phyloP scores from a whole-genome alignment of 1,284 basidiomycete species.

The Microbotryum silenes-acaulis region DNA sequence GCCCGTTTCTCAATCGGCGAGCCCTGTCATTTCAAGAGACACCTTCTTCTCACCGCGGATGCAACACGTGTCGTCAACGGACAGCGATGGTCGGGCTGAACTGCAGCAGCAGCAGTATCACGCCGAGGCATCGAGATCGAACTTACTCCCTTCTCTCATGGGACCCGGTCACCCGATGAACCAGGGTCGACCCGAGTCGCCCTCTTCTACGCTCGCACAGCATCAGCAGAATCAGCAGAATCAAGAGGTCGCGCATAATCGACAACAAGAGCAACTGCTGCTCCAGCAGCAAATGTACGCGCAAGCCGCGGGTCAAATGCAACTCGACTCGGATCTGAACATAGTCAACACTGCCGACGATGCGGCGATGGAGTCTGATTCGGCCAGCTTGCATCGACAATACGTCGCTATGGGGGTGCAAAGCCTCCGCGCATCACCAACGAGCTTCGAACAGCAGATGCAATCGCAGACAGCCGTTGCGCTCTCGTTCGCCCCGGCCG shows the following conservation, averaged over 20 bases:
- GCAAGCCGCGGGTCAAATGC: background rate
- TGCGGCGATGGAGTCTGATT: constrained; percentile 1
- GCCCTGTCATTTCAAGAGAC: background rate
- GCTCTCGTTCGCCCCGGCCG: constrained; percentile 24
- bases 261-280: constrained; percentile 3
- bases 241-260: background rate
- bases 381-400: constrained; percentile 24
- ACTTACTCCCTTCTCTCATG: too few relatives aligned
- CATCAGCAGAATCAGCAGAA: constrained; percentile 7
- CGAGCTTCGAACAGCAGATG: constrained; percentile 6
- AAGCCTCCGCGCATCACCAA: too few relatives aligned
- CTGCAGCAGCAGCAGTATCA: constrained; percentile 5
- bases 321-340: constrained; percentile 6
- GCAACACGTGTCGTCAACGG: background rate
- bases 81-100: background rate
- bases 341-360: constrained; percentile 7
- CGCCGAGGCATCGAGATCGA: too few relatives aligned
- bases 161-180: background rate
- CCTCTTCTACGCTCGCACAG: constrained; percentile 10
- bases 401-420: constrained; percentile 10
- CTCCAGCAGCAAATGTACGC: background rate
- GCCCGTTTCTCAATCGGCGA: background rate
- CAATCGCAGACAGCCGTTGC: constrained; percentile 1
- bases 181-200: constrained; percentile 2
- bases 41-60: constrained; percentile 4